Evolutionary conservation across 768 basidiomycete species (phyloP), one percentile per base, ranked within the genome.

Genomic region (Glaciozyma martinii): DNA sequence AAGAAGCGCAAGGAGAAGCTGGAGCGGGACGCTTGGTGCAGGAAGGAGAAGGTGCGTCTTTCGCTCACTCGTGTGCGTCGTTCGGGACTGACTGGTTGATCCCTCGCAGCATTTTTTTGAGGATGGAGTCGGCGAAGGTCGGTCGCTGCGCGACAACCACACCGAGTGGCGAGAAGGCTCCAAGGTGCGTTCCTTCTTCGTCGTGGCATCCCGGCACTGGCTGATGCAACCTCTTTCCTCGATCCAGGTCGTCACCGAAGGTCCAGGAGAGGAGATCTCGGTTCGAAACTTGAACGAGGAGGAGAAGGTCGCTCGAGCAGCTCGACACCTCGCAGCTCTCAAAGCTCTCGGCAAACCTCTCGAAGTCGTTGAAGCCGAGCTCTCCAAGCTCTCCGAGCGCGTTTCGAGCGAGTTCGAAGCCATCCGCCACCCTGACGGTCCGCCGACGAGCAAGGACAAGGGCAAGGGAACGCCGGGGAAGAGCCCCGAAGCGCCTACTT

Each of bases 241-340:
- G 27, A 25, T 49, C 61, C 62, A 18, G 65, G 66, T 27, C 25
- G 50, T 27, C 16, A 30, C 21, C n/a, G 49, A 60, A 49, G 65
- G 19, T 23, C 30, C 61, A 30, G 68, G 56, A 25, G 64, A 49
- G 57, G 53, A 61, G 56, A 30, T 53, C 3, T 54, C 59, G 0
- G 68, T 70, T 4, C 63, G 68, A 25, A 61, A 63, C 13, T 9
- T 70, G 19, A 66, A 61, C 2, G 42, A 61, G 18, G 32, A 62
- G 13, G 68, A 70, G 65, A 70, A 70, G 56, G 50, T 44, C 0
- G 56, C 55, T 5, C 60, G 54, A 15, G 68, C 68, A n/a, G 65
- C 66, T 49, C 60, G 60, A 30, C 68, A 70, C 23, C 65, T 70
- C 50, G 65, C 65, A n/a, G 68, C 68, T 1, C 62, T 70, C n/a